Evolutionary conservation across 2,329 filamentous ascomycete genomes (phyloP).

Genomic region (Sclerotinia sclerotiorum): DNA sequence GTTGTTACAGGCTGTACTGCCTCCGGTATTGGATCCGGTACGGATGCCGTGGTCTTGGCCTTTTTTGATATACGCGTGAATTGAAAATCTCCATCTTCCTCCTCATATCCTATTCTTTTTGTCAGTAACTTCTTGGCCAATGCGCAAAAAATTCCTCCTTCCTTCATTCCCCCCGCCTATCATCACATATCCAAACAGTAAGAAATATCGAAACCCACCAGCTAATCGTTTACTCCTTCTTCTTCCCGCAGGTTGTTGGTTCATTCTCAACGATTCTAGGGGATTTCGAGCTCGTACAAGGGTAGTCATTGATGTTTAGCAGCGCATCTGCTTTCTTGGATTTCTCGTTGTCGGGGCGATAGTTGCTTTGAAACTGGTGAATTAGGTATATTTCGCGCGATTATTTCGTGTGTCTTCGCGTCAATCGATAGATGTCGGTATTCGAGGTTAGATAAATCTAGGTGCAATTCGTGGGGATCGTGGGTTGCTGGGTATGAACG

Average conservation of each 20-base stretch:
- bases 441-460: neutral
- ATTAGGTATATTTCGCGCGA: conserved; percentile 24
- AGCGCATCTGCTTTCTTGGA: conserved; percentile 36
- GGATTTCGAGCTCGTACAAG: conserved; percentile 62
- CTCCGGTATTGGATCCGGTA: conserved; percentile 39
- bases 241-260: conserved; percentile 56
- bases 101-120: conserved; percentile 55
- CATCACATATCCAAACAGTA: conserved; percentile 21
- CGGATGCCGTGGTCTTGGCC: conserved; percentile 53
- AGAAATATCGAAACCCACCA: conserved; percentile 48
- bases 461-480: neutral
- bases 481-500: conserved; percentile 7
- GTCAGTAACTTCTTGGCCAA: conserved; percentile 23
- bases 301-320: conserved; percentile 64
- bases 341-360: conserved; percentile 22
- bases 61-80: conserved; percentile 69
- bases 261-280: conserved; percentile 69
- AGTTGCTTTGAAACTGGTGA: conserved; percentile 13
- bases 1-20: conserved; percentile 43
- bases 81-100: conserved; percentile 75
- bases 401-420: conserved; percentile 29
- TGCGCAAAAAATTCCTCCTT: conserved; percentile 16
- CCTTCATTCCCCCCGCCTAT: neutral
- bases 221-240: conserved; percentile 62
- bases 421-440: conserved; percentile 30